Base-by-base conservation (phyloP, 2,329 filamentous ascomycete species). In the Talaromyces piceae region DNA sequence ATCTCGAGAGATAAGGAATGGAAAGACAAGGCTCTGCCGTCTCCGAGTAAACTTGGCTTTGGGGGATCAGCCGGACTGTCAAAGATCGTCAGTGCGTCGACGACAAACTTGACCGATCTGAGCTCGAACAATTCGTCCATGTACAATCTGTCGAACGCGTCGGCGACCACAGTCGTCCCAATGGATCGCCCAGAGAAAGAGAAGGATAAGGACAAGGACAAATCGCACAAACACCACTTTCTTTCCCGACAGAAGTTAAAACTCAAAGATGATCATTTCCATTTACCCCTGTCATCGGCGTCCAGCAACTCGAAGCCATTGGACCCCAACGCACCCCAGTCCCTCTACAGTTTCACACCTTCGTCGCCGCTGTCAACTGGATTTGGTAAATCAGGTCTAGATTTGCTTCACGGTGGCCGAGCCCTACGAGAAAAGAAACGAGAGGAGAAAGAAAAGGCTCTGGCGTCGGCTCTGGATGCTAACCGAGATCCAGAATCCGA, bases 341-440 rank as follows among this genome's bases (percentile, higher is more conserved):
- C 82, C 2, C 68, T 86, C 3, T 86, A 86, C 63, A 83, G 78
- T 0, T 86, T 86, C 59, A 77, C 79, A 1, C 82, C 83, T 1
- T 77, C 82, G 3, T 84, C 82, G 2, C 76, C 79, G 28, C 73
- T 75, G n/a, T 72, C 75, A 27, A 76, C 72, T 6, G 69, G 77
- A 1, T 95, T 97, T 65, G 78, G 84, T 31, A 94, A 93, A 70
- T 86, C 85, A 3, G 87, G 86, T 0, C 73, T 91, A 41, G 88
- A 91, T 67, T 72, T 91, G 23, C 77, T 88, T 47, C 87, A 91
- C 69, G 88, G 86, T 39, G 87, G 84, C 1, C 79, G 86, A 39
- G 86, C 84, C 5, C 69, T 91, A 43, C 80, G 87, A 31, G 89
- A 95, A 63, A 95, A 91, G 74, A 86, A 85, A 66, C 84, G 86